Conservation (phyloP, 345 rosid genomes). For the Barbarea vulgaris region DNA sequence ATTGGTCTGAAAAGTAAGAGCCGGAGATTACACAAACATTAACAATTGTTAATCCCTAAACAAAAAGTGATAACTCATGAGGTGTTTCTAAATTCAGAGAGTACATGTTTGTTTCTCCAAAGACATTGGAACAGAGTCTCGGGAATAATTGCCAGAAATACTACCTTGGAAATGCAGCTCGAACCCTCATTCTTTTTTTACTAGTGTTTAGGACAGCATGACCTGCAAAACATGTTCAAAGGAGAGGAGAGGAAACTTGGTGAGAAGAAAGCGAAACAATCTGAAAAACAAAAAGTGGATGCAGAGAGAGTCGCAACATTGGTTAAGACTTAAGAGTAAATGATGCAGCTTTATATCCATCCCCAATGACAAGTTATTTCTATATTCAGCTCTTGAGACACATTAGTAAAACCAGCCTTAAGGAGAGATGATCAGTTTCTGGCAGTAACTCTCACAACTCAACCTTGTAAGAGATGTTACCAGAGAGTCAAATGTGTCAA, state of each 20-base stretch:
- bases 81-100: slow-evolving; percentile 9
- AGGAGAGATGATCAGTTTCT: not conserved
- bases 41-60: not conserved
- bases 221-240: slow-evolving; percentile 27
- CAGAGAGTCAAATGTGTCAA: not conserved
- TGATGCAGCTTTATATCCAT: not conserved
- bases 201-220: not conserved
- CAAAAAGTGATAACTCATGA: slow-evolving; percentile 4
- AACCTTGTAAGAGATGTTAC: slow-evolving; percentile 15
- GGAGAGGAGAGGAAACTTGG: not conserved
- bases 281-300: not conserved
- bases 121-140: slow-evolving; percentile 19
- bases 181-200: slow-evolving; percentile 9
- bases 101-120: slow-evolving; percentile 19
- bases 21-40: slow-evolving; percentile 2
- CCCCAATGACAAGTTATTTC: not conserved
- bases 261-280: slow-evolving; percentile 5
- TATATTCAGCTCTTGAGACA: not conserved
- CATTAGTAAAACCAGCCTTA: not conserved
- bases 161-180: slow-evolving; percentile 15
- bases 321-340: too few relatives aligned
- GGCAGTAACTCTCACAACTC: not conserved
- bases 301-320: not conserved
- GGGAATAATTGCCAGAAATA: slow-evolving; percentile 17
- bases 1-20: slow-evolving; percentile 15